These are phyloP conservation scores for Vitis rotundifolia DNA, from an alignment of 164 flowering plant genomes.

Conservation along the genomic window DNA sequence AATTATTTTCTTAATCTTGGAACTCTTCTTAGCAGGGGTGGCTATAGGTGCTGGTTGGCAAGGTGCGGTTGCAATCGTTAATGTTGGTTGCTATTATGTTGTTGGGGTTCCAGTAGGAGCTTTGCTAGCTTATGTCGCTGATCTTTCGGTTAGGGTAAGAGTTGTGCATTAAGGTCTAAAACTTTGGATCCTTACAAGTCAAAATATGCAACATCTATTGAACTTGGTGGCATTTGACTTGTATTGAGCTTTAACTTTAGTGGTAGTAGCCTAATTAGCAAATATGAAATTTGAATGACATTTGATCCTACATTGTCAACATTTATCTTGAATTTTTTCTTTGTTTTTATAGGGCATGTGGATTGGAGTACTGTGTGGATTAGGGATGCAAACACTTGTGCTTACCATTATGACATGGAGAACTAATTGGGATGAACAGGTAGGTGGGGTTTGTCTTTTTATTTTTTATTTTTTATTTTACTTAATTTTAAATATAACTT, in stretches of 20 bases:
- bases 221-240: too few species aligned
- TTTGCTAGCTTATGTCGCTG: conserved; percentile 36
- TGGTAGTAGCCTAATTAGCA: too few species aligned
- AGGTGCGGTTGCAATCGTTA: conserved; percentile 38
- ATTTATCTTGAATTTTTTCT: too few species aligned
- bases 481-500: too few species aligned
- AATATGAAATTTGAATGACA: too few species aligned
- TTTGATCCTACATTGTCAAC: not conserved
- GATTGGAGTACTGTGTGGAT: conserved; percentile 40
- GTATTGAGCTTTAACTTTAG: too few species aligned
- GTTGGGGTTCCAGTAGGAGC: conserved; percentile 48
- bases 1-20: not conserved
- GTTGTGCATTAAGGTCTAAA: too few species aligned
- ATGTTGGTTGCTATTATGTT: conserved; percentile 42
- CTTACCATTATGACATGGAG: conserved; percentile 31
- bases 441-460: not conserved
- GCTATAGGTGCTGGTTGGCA: conserved; percentile 53
- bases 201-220: too few species aligned
- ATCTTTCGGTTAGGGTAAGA: conserved; percentile 37
- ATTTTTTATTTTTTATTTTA: too few species aligned
- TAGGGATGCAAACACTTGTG: conserved; percentile 24
- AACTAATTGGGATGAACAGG: conserved; percentile 41
- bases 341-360: conserved; percentile 29
- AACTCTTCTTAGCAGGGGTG: not conserved
- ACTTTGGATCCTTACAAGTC: too few species aligned